Evolutionary conservation across 2,329 filamentous ascomycete species (phyloP), one percentile per base, ranked within the genome.

Genomic region (Zelopaecilomyces penicillatus): DNA sequence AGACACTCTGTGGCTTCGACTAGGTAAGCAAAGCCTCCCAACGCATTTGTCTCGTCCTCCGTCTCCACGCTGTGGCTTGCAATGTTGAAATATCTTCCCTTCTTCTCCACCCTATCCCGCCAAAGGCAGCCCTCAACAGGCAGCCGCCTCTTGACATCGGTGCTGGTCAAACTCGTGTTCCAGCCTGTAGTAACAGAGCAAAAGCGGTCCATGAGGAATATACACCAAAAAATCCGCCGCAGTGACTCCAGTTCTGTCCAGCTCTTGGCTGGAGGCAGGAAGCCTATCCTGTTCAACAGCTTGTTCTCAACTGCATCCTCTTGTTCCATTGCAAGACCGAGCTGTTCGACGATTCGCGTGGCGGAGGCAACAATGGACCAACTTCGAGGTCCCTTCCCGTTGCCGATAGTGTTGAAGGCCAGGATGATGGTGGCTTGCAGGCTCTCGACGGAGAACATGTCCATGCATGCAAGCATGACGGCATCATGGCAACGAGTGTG

Each of bases 1-100:
- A 71, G 53, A 5, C 64, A 67, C 45, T 71, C 68, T 0, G 66
- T 68, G 0, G 67, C 67, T 46, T 71, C 68, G n/a, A 71, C 64
- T n/a, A 60, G 62, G 46, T 68, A 71, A 0, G 69, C 68, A 41
- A 70, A 68, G 0, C 66, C 65, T 9, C 61, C 67, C 2, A 68
- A 43, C 11, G 44, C 40, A 37, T 43, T 33, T 8, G 41, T 39
- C 27, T 43, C 41, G 37, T 40, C 45, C 7, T 31, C 40, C 27
- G 37, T 34, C 34, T 45, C 46, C 30, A 45, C 29, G 19, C 32
- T 45, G 33, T 45, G 36, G 32, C 31, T 45, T 30, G 34, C 46
- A 36, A 58, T 56, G 44, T 65, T 60, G 9, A 58, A 47, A 39
- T 42, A 37, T 34, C 42, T 27, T 28, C 41, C 10, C 38, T 47